Evolutionary conservation across 768 basidiomycete species (phyloP).

Genomic region (Myochromella boudieri): DNA sequence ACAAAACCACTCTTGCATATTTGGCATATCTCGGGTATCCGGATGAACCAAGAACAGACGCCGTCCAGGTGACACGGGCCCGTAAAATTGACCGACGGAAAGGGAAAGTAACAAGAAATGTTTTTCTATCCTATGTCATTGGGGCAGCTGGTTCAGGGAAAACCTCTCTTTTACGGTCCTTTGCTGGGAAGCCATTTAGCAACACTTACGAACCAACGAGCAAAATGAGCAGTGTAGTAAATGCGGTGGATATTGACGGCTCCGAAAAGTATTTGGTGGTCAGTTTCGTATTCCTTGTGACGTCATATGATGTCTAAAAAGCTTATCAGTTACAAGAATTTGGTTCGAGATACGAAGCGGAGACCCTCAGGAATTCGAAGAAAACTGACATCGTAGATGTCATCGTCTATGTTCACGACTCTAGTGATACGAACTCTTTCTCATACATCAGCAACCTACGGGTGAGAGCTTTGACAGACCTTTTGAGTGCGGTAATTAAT

Average conservation of each 20-base stretch:
- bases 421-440: constrained; percentile 98
- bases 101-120: constrained; percentile 86
- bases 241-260: constrained; percentile 91
- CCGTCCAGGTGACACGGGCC: constrained; percentile 81
- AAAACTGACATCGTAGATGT: constrained; percentile 93
- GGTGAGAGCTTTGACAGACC: constrained; percentile 38
- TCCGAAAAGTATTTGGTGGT: constrained; percentile 97
- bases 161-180: constrained; percentile 81
- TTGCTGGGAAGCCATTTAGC: constrained; percentile 79
- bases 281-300: constrained; percentile 31
- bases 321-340: constrained; percentile 86
- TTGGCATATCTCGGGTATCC: constrained; percentile 95
- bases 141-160: constrained; percentile 97
- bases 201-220: constrained; percentile 85
- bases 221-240: constrained; percentile 89
- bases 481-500: constrained; percentile 17
- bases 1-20: constrained; percentile 88
- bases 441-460: constrained; percentile 96
- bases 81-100: constrained; percentile 84
- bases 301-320: background rate
- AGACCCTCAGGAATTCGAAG: constrained; percentile 84
- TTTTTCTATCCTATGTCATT: constrained; percentile 91
- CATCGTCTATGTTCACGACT: constrained; percentile 94
- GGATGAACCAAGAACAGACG: constrained; percentile 73
- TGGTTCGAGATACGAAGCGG: constrained; percentile 92